Base-by-base conservation (phyloP, 1,284 basidiomycete species). In the Puccinia coronata region DNA sequence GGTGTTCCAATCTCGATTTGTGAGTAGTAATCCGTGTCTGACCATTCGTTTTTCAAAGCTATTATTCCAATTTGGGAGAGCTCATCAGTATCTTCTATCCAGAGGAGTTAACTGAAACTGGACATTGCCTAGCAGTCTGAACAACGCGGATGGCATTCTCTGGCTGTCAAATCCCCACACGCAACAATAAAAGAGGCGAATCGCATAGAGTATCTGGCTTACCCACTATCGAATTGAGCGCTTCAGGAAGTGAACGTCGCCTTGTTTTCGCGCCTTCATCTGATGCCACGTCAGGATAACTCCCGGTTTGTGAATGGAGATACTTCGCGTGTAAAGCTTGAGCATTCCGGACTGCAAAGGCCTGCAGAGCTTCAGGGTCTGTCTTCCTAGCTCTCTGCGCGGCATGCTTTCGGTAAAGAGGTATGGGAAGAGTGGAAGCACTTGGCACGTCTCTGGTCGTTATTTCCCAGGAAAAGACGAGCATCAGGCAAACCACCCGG, bases 1-100 rank as follows among this genome's bases (percentile, higher is more conserved):
- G 88, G 88, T 12, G 88, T 88, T 36, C 88, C 86, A 36, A 86
- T 82, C 51, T 83, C 82, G 59, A 86, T 80, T 61, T 83, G 83
- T 12, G 84, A 84, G 71, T 82, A 86, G 82, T 86, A 85, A 74
- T 74, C 79, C 36, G 57, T 43, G 34, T 81, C 79, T 28, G 57
- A 61, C 36, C 34, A 57, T 20, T 74, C 72, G 28, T 74, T 74
- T 82, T 84, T 82, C 82, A 80, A 28, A 39, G 49, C 11, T 41
- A 51, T 12, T 11, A 36, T n/a, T n/a, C n/a, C n/a, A n/a, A n/a
- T 71, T 71, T 55, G 23, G 16, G 18, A 55, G 34, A 53, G 31
- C 8, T 53, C 49, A 71, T 71, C n/a, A 67, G 63, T 47, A n/a
- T 63, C 4, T 20, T 41, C 25, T 23, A 5, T 18, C 9, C 36